A percentile compares a stretch with the other conserved stretches of the same genome.
Conservation (phyloP, 2,329 filamentous ascomycete species). For the Chrysoporthe austroafricana region DNA sequence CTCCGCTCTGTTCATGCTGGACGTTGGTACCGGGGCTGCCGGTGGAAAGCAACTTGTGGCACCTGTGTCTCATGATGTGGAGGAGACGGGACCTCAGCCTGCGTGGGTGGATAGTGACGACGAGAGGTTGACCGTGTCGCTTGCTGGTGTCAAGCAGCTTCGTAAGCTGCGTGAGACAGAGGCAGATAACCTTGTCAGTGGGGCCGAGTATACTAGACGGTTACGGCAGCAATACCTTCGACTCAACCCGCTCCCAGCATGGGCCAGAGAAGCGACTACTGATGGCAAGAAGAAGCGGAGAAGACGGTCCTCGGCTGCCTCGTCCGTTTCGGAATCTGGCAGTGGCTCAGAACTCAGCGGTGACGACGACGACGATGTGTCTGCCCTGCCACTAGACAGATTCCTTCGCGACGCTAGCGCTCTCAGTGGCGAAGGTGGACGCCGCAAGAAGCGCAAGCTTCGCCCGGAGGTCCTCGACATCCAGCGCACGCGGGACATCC, state of each 20-base stretch:
- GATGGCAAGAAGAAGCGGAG: conserved; percentile 55
- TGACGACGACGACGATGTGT: conserved; percentile 60
- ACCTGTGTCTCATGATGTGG: conserved; percentile 32
- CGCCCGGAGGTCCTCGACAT: conserved; percentile 90
- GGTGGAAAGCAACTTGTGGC: conserved; percentile 38
- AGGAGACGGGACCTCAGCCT: conserved; percentile 47
- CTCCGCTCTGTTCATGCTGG: conserved; percentile 83
- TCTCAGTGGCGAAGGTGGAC: conserved; percentile 58
- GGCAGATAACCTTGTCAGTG: conserved; percentile 82
- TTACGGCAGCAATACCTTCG: conserved; percentile 76
- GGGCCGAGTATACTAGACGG: conserved; percentile 81
- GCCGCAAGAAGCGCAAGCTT: conserved; percentile 68
- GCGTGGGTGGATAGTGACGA: conserved; percentile 97
- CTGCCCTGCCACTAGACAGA: conserved; percentile 75
- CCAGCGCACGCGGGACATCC: conserved; percentile 84
- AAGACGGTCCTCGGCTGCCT: conserved; percentile 54
- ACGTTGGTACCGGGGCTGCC: conserved; percentile 61
- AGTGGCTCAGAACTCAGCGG: conserved; percentile 36
- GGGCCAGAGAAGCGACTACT: conserved; percentile 56
- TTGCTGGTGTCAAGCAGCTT: conserved; percentile 74
- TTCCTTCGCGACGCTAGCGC: conserved; percentile 76
- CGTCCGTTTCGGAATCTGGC: conserved; percentile 38
- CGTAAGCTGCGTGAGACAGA: conserved; percentile 83
- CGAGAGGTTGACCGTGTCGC: conserved; percentile 80
- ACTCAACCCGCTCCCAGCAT: conserved; percentile 63